phyloP scores from a whole-genome alignment of 169 alveolate genomes.

The Cytauxzoon felis region DNA sequence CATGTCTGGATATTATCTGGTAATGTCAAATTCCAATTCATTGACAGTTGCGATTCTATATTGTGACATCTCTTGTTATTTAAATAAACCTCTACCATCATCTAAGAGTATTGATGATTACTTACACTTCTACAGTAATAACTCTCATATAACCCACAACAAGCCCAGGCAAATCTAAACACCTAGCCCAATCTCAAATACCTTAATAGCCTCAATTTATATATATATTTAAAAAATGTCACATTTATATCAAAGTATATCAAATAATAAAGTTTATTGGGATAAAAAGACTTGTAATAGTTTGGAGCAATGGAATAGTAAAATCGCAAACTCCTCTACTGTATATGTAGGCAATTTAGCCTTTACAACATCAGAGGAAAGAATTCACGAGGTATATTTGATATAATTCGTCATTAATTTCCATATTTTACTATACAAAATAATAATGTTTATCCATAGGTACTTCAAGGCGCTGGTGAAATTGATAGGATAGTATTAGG shows the following conservation, averaged over 20 bases:
- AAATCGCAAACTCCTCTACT: conserved; percentile 65
- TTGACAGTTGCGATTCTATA: conserved; percentile 41
- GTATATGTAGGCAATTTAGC: conserved; percentile 75
- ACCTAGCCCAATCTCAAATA: neutral
- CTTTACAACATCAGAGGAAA: conserved; percentile 72
- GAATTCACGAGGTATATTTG: conserved; percentile 69
- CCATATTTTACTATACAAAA: neutral
- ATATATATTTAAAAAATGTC: conserved; percentile 41
- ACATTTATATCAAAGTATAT: conserved; percentile 63
- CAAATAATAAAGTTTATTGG: conserved; percentile 67
- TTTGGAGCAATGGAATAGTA: conserved; percentile 66
- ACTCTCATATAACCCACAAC: neutral
- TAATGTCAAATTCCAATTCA: conserved; percentile 36
- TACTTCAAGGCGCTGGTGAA: conserved; percentile 61
- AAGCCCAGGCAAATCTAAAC: neutral
- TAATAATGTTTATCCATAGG: conserved; percentile 3
- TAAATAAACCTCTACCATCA: conserved; percentile 51
- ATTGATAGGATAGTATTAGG: conserved; percentile 72
- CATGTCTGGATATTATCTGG: conserved; percentile 39
- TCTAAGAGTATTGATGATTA: neutral
- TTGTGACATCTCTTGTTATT: conserved; percentile 23
- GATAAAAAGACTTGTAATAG: conserved; percentile 68
- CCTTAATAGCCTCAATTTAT: too few relatives aligned
- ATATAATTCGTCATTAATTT: neutral
- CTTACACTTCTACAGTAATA: neutral